These are phyloP conservation scores for Venturia effusa DNA, from an alignment of 2,329 filamentous ascomycete genomes.

Conservation along the genomic window DNA sequence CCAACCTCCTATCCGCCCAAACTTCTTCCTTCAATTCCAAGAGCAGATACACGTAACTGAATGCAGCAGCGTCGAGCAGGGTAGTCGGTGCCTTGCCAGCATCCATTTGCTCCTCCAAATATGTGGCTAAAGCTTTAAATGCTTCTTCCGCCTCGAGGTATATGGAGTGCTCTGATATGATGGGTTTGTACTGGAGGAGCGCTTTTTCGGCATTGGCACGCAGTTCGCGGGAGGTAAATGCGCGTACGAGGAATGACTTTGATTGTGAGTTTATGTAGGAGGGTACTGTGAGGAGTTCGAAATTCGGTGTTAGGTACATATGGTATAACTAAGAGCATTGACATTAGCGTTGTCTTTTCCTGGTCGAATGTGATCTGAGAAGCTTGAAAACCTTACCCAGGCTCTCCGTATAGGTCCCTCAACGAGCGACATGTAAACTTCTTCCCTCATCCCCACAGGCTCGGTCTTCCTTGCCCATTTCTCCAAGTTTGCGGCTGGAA, in stretches of 20 bases:
- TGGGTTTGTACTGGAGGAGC: conserved; percentile 53
- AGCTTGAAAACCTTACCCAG: conserved; percentile 48
- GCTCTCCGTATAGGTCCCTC: conserved; percentile 71
- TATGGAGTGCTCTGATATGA: conserved; percentile 46
- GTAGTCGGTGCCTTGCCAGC: conserved; percentile 49
- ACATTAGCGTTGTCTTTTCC: not conserved
- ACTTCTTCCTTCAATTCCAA: conserved; percentile 43
- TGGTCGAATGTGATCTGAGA: too few species aligned
- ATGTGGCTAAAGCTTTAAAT: conserved; percentile 48
- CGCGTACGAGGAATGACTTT: conserved; percentile 50
- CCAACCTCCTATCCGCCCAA: conserved; percentile 55
- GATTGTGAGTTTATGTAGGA: conserved; percentile 61
- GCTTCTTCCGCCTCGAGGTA: conserved; percentile 52
- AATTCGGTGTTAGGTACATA: conserved; percentile 70
- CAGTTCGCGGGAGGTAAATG: conserved; percentile 54
- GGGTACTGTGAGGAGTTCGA: conserved; percentile 49
- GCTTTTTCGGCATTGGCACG: conserved; percentile 63
- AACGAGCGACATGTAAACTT: conserved; percentile 53
- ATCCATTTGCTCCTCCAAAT: conserved; percentile 52
- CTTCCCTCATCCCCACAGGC: conserved; percentile 32
- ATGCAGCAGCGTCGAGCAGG: conserved; percentile 79
- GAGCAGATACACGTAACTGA: conserved; percentile 78
- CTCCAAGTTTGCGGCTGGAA: conserved; percentile 26
- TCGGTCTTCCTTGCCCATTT: conserved; percentile 26
- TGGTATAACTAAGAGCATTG: conserved; percentile 49